A percentile compares a stretch with the other conserved stretches of the same genome.
phyloP scores from a whole-genome alignment of 1,139 yeast genomes.

The Groenewaldozyma sp. region DNA sequence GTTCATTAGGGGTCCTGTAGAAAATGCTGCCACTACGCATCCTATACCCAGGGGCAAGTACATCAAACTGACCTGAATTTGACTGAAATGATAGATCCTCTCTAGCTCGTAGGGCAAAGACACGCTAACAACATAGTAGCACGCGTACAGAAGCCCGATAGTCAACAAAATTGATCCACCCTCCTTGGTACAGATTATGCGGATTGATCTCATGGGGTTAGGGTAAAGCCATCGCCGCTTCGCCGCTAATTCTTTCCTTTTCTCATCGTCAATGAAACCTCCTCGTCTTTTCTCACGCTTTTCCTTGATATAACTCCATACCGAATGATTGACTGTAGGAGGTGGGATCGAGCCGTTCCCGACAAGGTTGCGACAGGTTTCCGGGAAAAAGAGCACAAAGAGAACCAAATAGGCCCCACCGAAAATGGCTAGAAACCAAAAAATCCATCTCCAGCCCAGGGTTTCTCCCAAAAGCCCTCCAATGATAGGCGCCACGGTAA shows the following conservation, averaged over 20 bases:
- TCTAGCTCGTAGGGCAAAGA: not conserved
- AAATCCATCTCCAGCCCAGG: constrained; percentile 67
- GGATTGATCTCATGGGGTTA: not conserved
- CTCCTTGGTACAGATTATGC: not conserved
- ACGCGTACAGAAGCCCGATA: not conserved
- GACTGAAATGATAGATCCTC: not conserved
- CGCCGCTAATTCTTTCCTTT: not conserved
- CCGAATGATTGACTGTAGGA: constrained; percentile 1
- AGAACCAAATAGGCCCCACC: constrained; percentile 36
- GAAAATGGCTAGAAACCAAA: constrained; percentile 57
- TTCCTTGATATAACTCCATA: not conserved
- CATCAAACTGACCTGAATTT: constrained; percentile 1
- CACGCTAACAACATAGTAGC: not conserved
- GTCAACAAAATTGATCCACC: not conserved
- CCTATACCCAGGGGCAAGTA: not conserved
- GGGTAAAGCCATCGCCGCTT: not conserved
- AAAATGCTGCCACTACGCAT: not conserved
- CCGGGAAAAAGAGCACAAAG: constrained; percentile 41
- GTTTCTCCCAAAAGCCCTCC: constrained; percentile 53
- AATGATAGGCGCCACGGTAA: constrained; percentile 62
- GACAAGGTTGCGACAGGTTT: constrained; percentile 54
- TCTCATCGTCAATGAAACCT: not conserved
- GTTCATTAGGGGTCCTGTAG: not conserved
- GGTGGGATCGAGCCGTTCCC: constrained; percentile 50
- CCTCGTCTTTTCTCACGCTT: not conserved